Base-by-base conservation (phyloP, 768 basidiomycete genomes). In the Kwoniella pini region DNA sequence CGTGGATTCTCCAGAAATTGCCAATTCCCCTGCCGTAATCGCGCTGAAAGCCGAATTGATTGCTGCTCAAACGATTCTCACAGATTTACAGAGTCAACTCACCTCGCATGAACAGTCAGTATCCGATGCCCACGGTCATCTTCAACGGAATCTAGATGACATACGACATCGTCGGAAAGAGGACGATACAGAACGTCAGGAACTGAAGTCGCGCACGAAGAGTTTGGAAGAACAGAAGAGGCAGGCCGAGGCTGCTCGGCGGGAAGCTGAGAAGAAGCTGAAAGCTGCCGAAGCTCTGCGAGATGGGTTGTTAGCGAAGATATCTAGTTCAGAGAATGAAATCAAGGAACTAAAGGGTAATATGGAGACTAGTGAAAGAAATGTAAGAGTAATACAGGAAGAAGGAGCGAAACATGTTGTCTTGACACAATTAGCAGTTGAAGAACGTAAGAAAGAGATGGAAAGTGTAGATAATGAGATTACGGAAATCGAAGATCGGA, bases 221-320 rank as follows among this genome's bases (percentile, higher is more conserved):
- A 77, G 82, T 2, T 81, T 97, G 2, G 95, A 99, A 67, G 95
- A 99, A 75, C 81, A 85, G 54, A 89, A 88, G 78, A 87, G 95
- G 30, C 81, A 81, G 27, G 91, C 92, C 11, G 96, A 99, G 79
- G 82, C 84, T 51, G 79, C 82, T 52, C 88, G 86, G 74, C 84
- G 86, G 44, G 94, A 97, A 46, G 91, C 88, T 3, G 95, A 98
- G 79, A 92, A 90, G 81, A 87, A 87, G 67, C 82, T 94, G 60
- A 88, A 86, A 69, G 81, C 83, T n/a, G 85, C 85, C 15, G 85
- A 86, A 74, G 82, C 73, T 42, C 80, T 83, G 62, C 84, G 87
- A 31, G 87, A 89, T 70, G 86, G 61, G 64, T 50, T 67, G 52
- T 65, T 59, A 61, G 68, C 53, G 39, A 76, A 70, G 57, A 74